Evolutionary conservation across 1,139 yeast species (phyloP).

Genomic region (Magnusiomyces suaveolens): DNA sequence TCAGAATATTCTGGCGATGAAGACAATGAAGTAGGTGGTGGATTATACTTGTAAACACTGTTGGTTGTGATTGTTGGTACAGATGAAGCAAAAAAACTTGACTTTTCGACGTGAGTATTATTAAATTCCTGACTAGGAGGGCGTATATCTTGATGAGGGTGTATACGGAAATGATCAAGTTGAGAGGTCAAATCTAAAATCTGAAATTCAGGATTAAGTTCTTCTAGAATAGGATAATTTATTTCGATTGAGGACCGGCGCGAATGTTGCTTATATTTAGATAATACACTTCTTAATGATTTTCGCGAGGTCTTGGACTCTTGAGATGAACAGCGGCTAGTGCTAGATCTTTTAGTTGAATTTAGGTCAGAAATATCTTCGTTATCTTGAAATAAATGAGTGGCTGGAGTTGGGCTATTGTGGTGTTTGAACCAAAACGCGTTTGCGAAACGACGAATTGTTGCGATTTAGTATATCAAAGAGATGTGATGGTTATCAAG

Average conservation of each 20-base stretch:
- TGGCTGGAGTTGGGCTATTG: conserved; percentile 2
- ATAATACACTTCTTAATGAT: background rate
- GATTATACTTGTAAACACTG: background rate
- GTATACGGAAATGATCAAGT: too few relatives aligned
- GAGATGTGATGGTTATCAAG: too few relatives aligned
- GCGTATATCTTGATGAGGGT: too few relatives aligned
- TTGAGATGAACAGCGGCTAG: background rate
- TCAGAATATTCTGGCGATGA: background rate
- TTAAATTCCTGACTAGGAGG: too few relatives aligned
- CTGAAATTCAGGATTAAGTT: too few relatives aligned
- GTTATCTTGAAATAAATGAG: background rate
- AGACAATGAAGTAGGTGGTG: background rate
- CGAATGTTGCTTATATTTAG: too few relatives aligned
- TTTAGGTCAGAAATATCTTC: too few relatives aligned
- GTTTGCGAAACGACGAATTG: conserved; percentile 3
- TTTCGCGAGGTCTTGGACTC: background rate
- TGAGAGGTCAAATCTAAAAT: too few relatives aligned
- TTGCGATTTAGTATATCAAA: background rate
- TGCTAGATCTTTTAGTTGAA: too few relatives aligned
- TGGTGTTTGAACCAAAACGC: background rate
- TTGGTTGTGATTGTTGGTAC: background rate
- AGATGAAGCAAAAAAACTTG: background rate
- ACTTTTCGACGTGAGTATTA: too few relatives aligned
- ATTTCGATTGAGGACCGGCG: too few relatives aligned
- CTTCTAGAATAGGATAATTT: too few relatives aligned